Evolutionary conservation across 2,329 filamentous ascomycete genomes (phyloP).

Genomic region (Teratosphaeria destructans): DNA sequence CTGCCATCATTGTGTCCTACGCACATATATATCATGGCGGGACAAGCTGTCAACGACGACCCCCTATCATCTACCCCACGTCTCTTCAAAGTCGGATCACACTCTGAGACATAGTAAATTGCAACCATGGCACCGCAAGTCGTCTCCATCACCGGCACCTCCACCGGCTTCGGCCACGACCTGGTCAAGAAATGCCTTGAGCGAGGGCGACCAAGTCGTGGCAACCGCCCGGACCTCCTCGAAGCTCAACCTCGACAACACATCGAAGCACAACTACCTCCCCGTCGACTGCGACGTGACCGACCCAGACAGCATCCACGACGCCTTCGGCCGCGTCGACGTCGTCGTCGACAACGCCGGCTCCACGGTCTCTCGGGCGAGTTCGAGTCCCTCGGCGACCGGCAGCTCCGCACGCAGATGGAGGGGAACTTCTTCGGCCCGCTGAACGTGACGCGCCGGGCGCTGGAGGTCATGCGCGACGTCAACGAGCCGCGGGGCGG

Average conservation of each 20-base stretch:
- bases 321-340: slow-evolving; percentile 45
- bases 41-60: not conserved
- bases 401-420: slow-evolving; percentile 43
- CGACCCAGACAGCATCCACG: slow-evolving; percentile 31
- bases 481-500: slow-evolving; percentile 36
- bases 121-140: slow-evolving; percentile 32
- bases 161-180: slow-evolving; percentile 37
- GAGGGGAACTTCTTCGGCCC: slow-evolving; percentile 52
- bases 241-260: slow-evolving; percentile 29
- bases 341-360: slow-evolving; percentile 52
- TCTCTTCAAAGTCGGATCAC: not conserved
- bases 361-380: slow-evolving; percentile 44
- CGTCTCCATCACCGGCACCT: slow-evolving; percentile 39
- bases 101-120: not conserved
- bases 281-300: slow-evolving; percentile 44
- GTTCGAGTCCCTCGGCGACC: slow-evolving; percentile 42
- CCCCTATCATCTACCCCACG: not conserved
- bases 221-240: slow-evolving; percentile 38
- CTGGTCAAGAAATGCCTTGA: slow-evolving; percentile 33
- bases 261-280: slow-evolving; percentile 41
- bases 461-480: slow-evolving; percentile 35
- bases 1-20: not conserved
- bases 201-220: slow-evolving; percentile 34
- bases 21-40: not conserved
- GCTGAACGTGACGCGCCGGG: slow-evolving; percentile 41